Evolutionary conservation across 2,329 filamentous ascomycete genomes (phyloP).

Genomic region (Epichloe glyceriae): DNA sequence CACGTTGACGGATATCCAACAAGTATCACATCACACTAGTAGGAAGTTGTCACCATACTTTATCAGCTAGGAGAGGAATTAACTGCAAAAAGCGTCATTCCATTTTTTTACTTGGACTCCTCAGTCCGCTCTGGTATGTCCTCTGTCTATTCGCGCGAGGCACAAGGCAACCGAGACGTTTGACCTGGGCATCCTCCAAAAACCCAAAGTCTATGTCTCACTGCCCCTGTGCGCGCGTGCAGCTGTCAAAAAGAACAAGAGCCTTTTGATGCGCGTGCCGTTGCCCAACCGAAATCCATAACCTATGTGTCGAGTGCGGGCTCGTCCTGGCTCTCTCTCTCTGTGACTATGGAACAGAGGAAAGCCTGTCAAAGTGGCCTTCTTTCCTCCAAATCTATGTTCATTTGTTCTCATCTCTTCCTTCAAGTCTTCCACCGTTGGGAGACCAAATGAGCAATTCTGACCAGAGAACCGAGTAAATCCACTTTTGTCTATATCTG

Average conservation of each 20-base stretch:
- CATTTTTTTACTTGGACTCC: constrained; percentile 23
- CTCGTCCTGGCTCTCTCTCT: constrained; percentile 21
- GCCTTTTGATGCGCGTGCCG: constrained; percentile 17
- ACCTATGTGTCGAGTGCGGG: constrained; percentile 23
- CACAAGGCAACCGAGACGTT: constrained; percentile 6
- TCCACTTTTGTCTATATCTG: constrained; percentile 53
- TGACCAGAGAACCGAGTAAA: constrained; percentile 46
- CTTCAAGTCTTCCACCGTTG: constrained; percentile 17
- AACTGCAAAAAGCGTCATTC: not conserved
- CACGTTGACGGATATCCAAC: too few relatives aligned
- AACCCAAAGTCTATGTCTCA: not conserved
- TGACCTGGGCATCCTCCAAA: not conserved
- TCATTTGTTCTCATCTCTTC: constrained; percentile 16
- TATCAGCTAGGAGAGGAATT: too few relatives aligned
- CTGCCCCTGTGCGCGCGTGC: constrained; percentile 2
- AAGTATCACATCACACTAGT: too few relatives aligned
- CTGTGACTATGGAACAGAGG: constrained; percentile 19
- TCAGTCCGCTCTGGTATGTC: constrained; percentile 27
- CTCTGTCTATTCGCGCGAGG: constrained; percentile 12
- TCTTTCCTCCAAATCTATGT: constrained; percentile 20
- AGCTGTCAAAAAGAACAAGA: constrained; percentile 15
- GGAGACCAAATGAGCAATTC: constrained; percentile 21
- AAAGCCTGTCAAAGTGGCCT: constrained; percentile 20
- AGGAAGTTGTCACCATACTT: too few relatives aligned
- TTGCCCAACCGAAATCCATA: constrained; percentile 23